Evolutionary conservation across 495 filamentous ascomycete genomes (phyloP), one percentile per base, ranked within the genome.

Genomic region (Niebla homalea): DNA sequence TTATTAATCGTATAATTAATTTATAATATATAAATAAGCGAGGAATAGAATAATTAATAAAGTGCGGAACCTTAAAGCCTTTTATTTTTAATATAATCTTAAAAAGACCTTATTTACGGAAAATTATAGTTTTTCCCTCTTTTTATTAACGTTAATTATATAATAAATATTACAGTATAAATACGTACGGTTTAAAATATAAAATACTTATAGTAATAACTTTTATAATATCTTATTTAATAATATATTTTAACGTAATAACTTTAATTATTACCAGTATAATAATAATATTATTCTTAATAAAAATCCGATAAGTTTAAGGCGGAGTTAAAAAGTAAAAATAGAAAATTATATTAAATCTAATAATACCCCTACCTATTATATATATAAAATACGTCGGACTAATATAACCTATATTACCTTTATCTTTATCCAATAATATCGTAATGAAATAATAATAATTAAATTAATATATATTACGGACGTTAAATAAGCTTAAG

Each of bases 161-260:
- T 20, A 52, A 42, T 36, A 18, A 20, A 52, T 20, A 20, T 52
- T 18, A 15, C 46, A 12, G 38, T 32, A 52, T 8, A 0, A 52
- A 46, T 23, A 38, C 18, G 11, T 18, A 50, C 26, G 20, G 29
- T 18, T 42, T 23, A 21, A 50, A 50, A 25, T 43, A 21, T 42
- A 23, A 26, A 25, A 12, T 29, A 35, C 26, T 43, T 32, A 14
- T 2, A 5, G 18, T 25, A 19, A 23, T 32, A 25, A 22, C 50
- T n/a, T 47, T 52, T 21, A 25, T 25, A 36, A 47, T 52, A 10
- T 42, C 50, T 32, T n/a, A n/a, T n/a, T n/a, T n/a, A n/a, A n/a
- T n/a, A n/a, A n/a, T n/a, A n/a, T n/a, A n/a, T n/a, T n/a, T 49
- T 62, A 0, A 48, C 52, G 54, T 14, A 61, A 65, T 0, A 35